Evolutionary conservation across 192 early-diverging fungal genomes (phyloP), one percentile per base, ranked within the genome.

Genomic region (Diversispora eburnea): DNA sequence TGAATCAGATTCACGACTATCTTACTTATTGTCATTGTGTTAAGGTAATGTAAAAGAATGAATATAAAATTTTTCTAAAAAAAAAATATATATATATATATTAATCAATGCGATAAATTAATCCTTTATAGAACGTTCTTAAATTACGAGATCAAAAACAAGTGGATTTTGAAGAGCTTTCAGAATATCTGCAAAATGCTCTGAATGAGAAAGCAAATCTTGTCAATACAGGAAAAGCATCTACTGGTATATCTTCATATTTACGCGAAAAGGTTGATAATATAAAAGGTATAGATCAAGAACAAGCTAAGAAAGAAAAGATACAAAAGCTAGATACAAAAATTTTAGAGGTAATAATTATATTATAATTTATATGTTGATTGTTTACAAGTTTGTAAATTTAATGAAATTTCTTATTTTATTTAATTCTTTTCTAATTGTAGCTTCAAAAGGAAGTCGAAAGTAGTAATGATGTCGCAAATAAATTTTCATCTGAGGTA

Each of bases 101-200:
- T 48, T 67, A n/a, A 48, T 67, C 3, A 47, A 13, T 45, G 10
- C 66, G 25, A 25, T 71, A 9, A 9, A 39, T 79, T 77, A 10
- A 46, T 49, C 19, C 17, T 8, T 47, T 8, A 49, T n/a, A 83
- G 89, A 91, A 91, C 67, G 84, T 91, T 49, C 83, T 98, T 33
- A 88, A 85, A 69, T 74, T 86, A 65, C 81, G 95, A 20, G 97
- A 98, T 80, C 95, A 98, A 79, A 97, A 97, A 81, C 97, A 98
- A 82, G 83, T 96, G 8, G 97, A 98, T 83, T 90, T 90, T 78
- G 95, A 98, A 82, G 95, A 92, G 61, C 80, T 98, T 55, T 87
- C 89, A 8, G 83, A 85, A 62, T 95, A 91, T 56, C 79, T 96
- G 61, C 86, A 91, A 75, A 88, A 89, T 64, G 83, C 91, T 22